Base-by-base conservation (phyloP, 1,139 yeast genomes). In the Scheffersomyces parashehatae region DNA sequence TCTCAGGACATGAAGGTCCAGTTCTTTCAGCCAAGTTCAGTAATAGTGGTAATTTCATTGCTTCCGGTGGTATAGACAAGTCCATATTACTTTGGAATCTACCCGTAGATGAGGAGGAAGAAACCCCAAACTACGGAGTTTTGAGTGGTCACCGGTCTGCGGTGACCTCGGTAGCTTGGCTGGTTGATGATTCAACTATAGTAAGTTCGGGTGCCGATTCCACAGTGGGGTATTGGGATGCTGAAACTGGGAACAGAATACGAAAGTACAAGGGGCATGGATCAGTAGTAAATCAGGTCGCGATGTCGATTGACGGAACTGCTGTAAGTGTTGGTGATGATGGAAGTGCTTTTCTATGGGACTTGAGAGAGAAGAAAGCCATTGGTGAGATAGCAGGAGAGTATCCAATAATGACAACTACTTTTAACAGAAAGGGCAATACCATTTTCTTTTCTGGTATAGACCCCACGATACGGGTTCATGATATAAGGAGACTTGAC, bases 321-420 rank as follows among this genome's bases (percentile, higher is more conserved):
- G 52, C 77, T 4, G 68, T 75, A 3, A 75, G 85, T 28, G 89
- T 80, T 3, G 73, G 83, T 13, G 96, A 88, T 54, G 90, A 84
- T 54, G 90, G 91, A 0, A 48, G 62, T 4, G 68, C 78, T 1
- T 67, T 68, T 7, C 40, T 81, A 2, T 88, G 93, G 93, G 96
- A 88, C 52, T 68, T 70, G 15, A 65, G 89, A 43, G 71, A 76
- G 11, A 83, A 79, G 14, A 40, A 44, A 26, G 53, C 51, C 52
- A 2, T 69, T 77, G 54, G 55, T 3, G 57, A 51, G 16, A 62
- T 81, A 38, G 56, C 64, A 12, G 71, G 83, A 0, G 72, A 71
- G 2, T 84, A 69, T 53, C 93, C 95, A 0, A 53, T 87, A 2
- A 61, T 86, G 13, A 69, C 88, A 0, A 79, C 84, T 5, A 73